Evolutionary conservation across 495 filamentous ascomycete genomes (phyloP).

Genomic region (Penicillium samsonianum): DNA sequence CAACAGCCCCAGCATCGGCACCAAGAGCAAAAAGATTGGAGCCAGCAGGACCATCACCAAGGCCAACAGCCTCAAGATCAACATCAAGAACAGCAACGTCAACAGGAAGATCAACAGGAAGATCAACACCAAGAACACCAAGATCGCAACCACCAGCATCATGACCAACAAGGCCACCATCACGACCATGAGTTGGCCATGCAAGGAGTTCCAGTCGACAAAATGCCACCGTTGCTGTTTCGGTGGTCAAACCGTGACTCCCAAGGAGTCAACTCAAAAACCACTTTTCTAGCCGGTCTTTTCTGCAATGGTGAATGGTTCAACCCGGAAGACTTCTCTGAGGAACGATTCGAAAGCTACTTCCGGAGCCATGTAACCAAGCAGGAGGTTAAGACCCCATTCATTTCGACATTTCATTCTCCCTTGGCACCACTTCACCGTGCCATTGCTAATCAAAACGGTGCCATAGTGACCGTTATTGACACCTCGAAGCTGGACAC

Average conservation of each 20-base stretch:
- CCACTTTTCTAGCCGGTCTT: conserved; percentile 23
- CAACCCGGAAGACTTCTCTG: conserved; percentile 17
- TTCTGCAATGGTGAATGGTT: conserved; percentile 22
- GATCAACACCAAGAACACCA: background rate
- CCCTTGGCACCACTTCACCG: conserved; percentile 39
- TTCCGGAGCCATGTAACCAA: conserved; percentile 32
- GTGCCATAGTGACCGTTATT: conserved; percentile 33
- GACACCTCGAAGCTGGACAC: conserved; percentile 30
- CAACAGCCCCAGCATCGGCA: background rate
- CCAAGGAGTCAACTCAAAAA: conserved; percentile 34
- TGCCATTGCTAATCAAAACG: conserved; percentile 25
- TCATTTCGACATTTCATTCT: conserved; percentile 35
- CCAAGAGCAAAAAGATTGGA: background rate
- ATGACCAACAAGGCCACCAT: background rate
- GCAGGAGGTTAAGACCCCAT: conserved; percentile 22
- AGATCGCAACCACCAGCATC: background rate
- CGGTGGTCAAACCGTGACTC: conserved; percentile 40
- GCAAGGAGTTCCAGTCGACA: background rate
- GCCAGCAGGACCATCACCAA: background rate
- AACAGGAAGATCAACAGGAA: background rate
- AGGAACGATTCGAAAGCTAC: conserved; percentile 20
- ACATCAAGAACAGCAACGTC: background rate
- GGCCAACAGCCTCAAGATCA: background rate
- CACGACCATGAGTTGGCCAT: background rate
- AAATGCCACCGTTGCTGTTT: conserved; percentile 34